A percentile compares a stretch with the other conserved stretches of the same genome.
phyloP scores from a whole-genome alignment of 2,329 filamentous ascomycete species.

The Xylaria sp. region DNA sequence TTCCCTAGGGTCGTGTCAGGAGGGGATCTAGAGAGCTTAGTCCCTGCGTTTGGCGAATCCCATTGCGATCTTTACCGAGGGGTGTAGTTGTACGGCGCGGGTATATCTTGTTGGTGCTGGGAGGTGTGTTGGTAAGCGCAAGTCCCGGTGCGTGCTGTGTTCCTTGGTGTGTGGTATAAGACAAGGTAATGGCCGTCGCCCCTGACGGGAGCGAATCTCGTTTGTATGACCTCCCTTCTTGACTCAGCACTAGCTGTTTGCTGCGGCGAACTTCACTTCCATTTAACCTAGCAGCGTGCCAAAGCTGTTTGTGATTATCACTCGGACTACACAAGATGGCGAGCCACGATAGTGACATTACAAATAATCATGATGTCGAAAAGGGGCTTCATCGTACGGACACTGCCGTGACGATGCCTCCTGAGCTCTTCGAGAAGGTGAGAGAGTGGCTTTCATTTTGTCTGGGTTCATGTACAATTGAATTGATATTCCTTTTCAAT shows the following conservation, averaged over 20 bases:
- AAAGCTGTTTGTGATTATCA: not conserved
- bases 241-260: not conserved
- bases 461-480: too few species aligned
- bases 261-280: not conserved
- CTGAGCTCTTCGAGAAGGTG: slow-evolving; percentile 47
- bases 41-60: slow-evolving; percentile 2
- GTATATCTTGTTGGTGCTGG: not conserved
- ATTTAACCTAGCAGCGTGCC: not conserved
- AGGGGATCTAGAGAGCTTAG: not conserved
- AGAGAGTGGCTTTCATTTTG: not conserved
- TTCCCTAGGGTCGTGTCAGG: not conserved
- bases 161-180: slow-evolving; percentile 7
- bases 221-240: slow-evolving; percentile 4
- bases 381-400: slow-evolving; percentile 43
- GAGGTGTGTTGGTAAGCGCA: not conserved
- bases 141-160: not conserved
- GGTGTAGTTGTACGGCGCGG: not conserved
- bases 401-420: slow-evolving; percentile 46
- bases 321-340: slow-evolving; percentile 25
- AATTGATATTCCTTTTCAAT: not conserved
- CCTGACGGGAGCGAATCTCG: not conserved
- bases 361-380: slow-evolving; percentile 39
- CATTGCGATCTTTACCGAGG: not conserved
- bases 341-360: slow-evolving; percentile 16
- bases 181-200: not conserved